These are phyloP conservation scores for Paramecium octaurelia DNA, from an alignment of 73 alveolate species.

Conservation along the genomic window DNA sequence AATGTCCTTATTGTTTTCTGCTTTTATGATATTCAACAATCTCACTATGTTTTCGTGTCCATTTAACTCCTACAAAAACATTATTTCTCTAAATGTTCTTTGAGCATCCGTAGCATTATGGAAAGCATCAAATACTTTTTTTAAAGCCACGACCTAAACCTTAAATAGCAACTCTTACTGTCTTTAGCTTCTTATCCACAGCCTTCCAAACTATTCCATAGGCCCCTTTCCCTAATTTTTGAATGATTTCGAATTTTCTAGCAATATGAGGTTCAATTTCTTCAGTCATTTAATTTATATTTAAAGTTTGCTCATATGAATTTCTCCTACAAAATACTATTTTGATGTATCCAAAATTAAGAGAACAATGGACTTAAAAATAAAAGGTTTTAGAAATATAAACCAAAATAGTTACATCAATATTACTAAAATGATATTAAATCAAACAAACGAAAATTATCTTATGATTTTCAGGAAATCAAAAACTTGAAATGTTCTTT, in stretches of 20 bases:
- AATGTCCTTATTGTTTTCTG: constrained; percentile 94
- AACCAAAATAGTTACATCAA: neutral
- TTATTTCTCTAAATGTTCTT: constrained; percentile 91
- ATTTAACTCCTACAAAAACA: constrained; percentile 77
- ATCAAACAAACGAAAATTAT: neutral
- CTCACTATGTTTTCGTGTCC: constrained; percentile 95
- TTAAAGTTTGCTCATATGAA: neutral
- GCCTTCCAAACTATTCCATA: constrained; percentile 96
- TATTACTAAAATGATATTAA: neutral
- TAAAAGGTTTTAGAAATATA: neutral
- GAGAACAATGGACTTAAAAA: neutral
- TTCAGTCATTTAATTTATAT: constrained; percentile 70
- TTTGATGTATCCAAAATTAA: neutral
- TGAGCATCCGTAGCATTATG: constrained; percentile 91
- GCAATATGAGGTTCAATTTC: constrained; percentile 85
- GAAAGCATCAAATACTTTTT: constrained; percentile 91
- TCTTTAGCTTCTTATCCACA: constrained; percentile 76
- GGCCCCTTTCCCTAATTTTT: constrained; percentile 93
- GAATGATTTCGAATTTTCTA: constrained; percentile 81
- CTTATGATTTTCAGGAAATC: neutral
- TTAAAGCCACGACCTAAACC: constrained; percentile 79
- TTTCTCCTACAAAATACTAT: neutral
- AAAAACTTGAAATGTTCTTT: neutral
- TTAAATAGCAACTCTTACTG: neutral
- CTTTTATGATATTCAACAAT: constrained; percentile 91